A percentile compares a stretch with the other conserved stretches of the same genome.
Conservation (phyloP, 2,329 filamentous ascomycete genomes). For the Endocalyx cinctus region DNA sequence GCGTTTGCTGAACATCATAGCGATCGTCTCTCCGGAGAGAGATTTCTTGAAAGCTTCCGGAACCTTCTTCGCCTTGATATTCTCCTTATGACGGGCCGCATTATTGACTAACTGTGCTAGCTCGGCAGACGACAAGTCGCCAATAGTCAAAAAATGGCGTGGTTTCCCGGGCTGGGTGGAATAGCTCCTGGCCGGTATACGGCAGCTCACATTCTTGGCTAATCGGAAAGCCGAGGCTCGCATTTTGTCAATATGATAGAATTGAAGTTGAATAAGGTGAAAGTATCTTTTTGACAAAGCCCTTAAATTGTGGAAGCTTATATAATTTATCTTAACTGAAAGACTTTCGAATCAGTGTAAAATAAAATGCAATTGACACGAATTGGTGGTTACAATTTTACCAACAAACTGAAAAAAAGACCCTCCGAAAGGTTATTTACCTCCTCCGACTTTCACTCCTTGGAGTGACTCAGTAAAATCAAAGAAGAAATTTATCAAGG, state of each 20-base stretch:
- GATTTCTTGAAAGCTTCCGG: conserved; percentile 55
- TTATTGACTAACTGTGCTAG: conserved; percentile 78
- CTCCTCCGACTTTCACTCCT: too few relatives aligned
- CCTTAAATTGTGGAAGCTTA: too few relatives aligned
- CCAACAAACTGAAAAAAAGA: too few relatives aligned
- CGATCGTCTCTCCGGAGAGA: conserved; percentile 75
- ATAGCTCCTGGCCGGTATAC: conserved; percentile 38
- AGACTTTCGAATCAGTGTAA: too few relatives aligned
- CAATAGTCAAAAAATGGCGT: conserved; percentile 88
- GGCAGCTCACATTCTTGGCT: conserved; percentile 8
- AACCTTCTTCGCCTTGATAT: conserved; percentile 61
- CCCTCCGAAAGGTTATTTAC: too few relatives aligned
- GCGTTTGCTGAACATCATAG: conserved; percentile 96
- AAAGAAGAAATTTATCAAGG: too few relatives aligned
- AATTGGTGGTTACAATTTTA: too few relatives aligned
- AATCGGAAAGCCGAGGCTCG: conserved; percentile 16
- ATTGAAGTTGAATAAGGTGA: neutral
- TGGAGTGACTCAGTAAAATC: too few relatives aligned
- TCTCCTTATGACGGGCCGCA: conserved; percentile 70
- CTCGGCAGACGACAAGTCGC: conserved; percentile 75
- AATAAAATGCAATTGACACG: too few relatives aligned
- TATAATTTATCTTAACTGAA: too few relatives aligned
- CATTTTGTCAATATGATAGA: conserved; percentile 16
- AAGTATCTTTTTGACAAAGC: conserved; percentile 5
- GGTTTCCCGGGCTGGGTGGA: conserved; percentile 39